Conservation (phyloP, 257 asterid genomes). For the Penstemon barbatus region DNA sequence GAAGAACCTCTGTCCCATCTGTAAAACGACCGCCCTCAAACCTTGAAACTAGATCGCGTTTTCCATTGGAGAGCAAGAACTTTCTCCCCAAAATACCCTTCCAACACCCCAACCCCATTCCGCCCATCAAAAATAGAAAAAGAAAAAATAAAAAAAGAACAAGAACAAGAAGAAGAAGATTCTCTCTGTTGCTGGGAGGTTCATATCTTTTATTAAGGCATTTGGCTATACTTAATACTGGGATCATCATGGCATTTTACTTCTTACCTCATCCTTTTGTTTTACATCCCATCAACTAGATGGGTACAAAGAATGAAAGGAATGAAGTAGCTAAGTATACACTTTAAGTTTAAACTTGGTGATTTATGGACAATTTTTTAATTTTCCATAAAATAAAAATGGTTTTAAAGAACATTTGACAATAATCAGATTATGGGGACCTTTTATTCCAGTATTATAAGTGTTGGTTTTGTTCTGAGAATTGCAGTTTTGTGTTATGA, state of each 20-base stretch:
- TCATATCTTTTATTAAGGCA: conserved; percentile 1
- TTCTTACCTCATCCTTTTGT: conserved; percentile 2
- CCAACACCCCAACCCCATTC: not conserved
- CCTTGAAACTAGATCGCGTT: conserved; percentile 24
- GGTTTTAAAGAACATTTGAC: conserved; percentile 1
- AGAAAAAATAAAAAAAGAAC: too few species aligned
- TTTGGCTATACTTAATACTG: conserved; percentile 20
- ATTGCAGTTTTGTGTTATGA: not conserved
- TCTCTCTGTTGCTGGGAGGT: not conserved
- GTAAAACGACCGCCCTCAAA: conserved; percentile 51
- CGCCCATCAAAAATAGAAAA: too few species aligned
- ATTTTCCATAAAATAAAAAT: conserved; percentile 13
- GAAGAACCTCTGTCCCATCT: conserved; percentile 64
- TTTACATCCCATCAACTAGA: conserved; percentile 20
- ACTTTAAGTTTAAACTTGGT: conserved; percentile 21
- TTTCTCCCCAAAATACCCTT: not conserved
- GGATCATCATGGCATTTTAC: conserved; percentile 18
- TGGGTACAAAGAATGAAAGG: conserved; percentile 26
- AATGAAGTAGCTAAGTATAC: conserved; percentile 24
- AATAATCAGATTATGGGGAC: not conserved
- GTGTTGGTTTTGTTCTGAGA: not conserved
- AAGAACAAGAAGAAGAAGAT: too few species aligned
- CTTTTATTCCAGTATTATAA: not conserved
- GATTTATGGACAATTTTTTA: conserved; percentile 28
- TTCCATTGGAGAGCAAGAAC: not conserved